Evolutionary conservation across 163 green algal species (phyloP).

Genomic region (Chlamydomonas reinhardtii): DNA sequence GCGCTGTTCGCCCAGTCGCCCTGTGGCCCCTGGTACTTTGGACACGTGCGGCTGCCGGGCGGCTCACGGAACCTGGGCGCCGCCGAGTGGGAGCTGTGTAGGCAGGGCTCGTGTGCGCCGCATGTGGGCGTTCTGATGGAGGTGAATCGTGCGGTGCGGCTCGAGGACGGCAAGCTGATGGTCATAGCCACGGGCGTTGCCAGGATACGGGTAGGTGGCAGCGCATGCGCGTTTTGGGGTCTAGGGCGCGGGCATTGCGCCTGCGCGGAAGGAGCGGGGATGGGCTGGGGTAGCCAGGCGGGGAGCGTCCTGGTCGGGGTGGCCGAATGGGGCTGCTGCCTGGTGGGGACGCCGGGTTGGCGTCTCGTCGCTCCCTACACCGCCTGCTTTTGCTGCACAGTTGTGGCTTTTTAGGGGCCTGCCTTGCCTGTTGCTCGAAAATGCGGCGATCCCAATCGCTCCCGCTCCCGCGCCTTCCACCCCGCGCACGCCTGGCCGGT

Average conservation of each 20-base stretch:
- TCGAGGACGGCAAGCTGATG: constrained; percentile 60
- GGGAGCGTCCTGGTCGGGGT: too few relatives aligned
- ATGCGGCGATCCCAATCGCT: too few relatives aligned
- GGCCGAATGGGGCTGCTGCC: too few relatives aligned
- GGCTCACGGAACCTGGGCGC: constrained; percentile 36
- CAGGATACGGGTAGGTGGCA: background rate
- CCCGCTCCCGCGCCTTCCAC: background rate
- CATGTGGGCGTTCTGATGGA: constrained; percentile 53
- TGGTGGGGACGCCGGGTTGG: too few relatives aligned
- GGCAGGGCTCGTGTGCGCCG: constrained; percentile 25
- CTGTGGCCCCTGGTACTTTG: constrained; percentile 39
- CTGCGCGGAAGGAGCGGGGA: too few relatives aligned
- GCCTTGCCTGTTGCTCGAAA: too few relatives aligned
- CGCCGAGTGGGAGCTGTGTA: background rate
- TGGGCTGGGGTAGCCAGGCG: too few relatives aligned
- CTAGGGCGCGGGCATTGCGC: too few relatives aligned
- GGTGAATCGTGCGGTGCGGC: constrained; percentile 54
- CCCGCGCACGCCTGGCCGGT: background rate
- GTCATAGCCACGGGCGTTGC: constrained; percentile 49
- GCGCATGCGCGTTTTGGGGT: too few relatives aligned
- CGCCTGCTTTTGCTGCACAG: too few relatives aligned
- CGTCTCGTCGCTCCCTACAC: too few relatives aligned
- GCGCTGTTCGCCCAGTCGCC: constrained; percentile 30
- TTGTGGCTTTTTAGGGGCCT: too few relatives aligned
- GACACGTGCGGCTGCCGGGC: constrained; percentile 48